Percentiles rank a stretch among this genome's conserved stretches.
Conservation (phyloP, 352 stramenopile species). For the Hyaloperonospora brassicae region DNA sequence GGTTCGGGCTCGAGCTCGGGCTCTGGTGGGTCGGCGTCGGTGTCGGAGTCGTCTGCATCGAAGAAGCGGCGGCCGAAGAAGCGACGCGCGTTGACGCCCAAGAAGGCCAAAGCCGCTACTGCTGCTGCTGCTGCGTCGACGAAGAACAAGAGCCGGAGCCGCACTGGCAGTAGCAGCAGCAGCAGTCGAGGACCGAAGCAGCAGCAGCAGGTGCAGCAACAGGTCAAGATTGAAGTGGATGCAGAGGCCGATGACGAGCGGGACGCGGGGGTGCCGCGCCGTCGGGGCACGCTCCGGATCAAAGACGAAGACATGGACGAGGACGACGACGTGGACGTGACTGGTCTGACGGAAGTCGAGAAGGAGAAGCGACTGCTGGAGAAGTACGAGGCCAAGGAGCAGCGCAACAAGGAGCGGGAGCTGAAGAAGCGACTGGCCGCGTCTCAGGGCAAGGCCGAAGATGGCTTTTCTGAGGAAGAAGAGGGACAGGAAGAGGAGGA, state of each 20-base stretch:
- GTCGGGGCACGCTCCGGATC: slow-evolving; percentile 31
- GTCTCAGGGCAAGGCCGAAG: slow-evolving; percentile 36
- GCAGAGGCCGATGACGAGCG: slow-evolving; percentile 56
- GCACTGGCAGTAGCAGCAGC: neutral
- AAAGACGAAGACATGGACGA: slow-evolving; percentile 28
- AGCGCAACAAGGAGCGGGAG: slow-evolving; percentile 75
- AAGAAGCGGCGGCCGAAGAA: slow-evolving; percentile 61
- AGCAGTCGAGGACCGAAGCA: slow-evolving; percentile 27
- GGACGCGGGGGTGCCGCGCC: slow-evolving; percentile 16
- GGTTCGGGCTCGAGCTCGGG: slow-evolving; percentile 30
- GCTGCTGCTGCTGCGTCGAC: neutral
- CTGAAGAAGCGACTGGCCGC: slow-evolving; percentile 74
- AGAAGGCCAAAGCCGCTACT: slow-evolving; percentile 27
- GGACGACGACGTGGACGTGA: slow-evolving; percentile 53
- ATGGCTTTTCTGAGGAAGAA: slow-evolving; percentile 32
- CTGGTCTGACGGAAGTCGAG: slow-evolving; percentile 75
- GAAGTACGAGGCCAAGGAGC: slow-evolving; percentile 78
- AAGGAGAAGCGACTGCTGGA: slow-evolving; percentile 83
- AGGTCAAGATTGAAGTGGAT: slow-evolving; percentile 41
- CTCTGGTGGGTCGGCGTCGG: slow-evolving; percentile 21
- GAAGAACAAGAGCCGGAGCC: slow-evolving; percentile 4
- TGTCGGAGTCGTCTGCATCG: slow-evolving; percentile 12
- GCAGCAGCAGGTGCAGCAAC: slow-evolving; percentile 28
- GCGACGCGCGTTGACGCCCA: slow-evolving; percentile 22
- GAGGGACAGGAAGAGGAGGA: slow-evolving; percentile 34